phyloP scores from a whole-genome alignment of 352 stramenopile species.

The Phytophthora constricta region DNA sequence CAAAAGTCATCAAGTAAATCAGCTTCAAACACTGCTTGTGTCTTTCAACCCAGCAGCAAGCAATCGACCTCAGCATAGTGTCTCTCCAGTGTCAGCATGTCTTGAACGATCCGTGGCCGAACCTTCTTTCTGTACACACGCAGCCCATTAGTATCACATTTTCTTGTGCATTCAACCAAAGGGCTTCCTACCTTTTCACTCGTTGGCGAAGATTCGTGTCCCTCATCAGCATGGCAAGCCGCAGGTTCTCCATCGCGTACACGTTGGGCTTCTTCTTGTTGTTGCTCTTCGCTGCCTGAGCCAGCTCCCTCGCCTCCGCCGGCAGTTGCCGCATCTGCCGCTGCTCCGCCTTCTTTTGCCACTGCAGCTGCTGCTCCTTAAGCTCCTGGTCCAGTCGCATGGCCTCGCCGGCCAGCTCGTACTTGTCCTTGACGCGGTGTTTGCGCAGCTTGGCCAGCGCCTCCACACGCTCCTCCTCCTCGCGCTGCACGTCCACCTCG shows the following conservation, averaged over 20 bases:
- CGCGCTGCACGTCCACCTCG: constrained; percentile 57
- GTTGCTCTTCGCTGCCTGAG: constrained; percentile 16
- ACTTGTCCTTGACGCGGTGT: constrained; percentile 51
- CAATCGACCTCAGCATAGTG: constrained; percentile 47
- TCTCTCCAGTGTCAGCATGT: constrained; percentile 74
- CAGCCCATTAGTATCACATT: not conserved
- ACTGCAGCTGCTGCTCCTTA: constrained; percentile 52
- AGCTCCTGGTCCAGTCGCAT: constrained; percentile 62
- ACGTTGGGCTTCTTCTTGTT: constrained; percentile 44
- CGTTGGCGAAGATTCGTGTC: constrained; percentile 49
- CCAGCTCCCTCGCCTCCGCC: constrained; percentile 16
- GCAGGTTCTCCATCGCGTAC: constrained; percentile 74
- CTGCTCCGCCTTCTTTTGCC: constrained; percentile 30
- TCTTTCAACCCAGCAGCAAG: not conserved
- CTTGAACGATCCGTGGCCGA: constrained; percentile 67
- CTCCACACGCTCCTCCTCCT: constrained; percentile 48
- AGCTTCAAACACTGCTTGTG: not conserved
- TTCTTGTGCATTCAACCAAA: not conserved
- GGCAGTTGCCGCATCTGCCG: constrained; percentile 18
- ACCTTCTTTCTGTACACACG: constrained; percentile 52
- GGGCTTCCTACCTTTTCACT: constrained; percentile 43
- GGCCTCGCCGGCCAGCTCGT: constrained; percentile 47
- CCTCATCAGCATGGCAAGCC: constrained; percentile 53
- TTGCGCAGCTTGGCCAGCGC: constrained; percentile 19
- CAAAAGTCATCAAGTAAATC: not conserved